Evolutionary conservation across 192 early-diverging fungal species (phyloP).

Genomic region (Coemansia sp.): DNA sequence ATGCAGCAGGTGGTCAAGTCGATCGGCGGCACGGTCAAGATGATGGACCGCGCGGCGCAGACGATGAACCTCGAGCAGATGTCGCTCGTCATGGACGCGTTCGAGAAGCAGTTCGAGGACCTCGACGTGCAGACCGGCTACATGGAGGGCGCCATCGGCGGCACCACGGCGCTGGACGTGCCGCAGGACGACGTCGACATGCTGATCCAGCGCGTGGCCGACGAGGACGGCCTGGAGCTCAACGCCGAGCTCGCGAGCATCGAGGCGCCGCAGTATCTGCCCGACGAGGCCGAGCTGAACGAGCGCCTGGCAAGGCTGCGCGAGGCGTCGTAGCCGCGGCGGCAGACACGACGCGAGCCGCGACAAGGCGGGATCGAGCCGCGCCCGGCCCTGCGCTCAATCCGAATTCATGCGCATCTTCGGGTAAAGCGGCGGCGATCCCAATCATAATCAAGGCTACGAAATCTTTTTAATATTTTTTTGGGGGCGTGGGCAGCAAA

Average conservation of each 20-base stretch:
- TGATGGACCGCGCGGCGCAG: conserved; percentile 92
- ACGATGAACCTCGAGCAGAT: conserved; percentile 98
- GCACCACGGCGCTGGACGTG: conserved; percentile 80
- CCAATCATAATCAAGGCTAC: neutral
- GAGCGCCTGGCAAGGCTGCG: conserved; percentile 64
- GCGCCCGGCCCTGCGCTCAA: neutral
- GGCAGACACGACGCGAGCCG: too few relatives aligned
- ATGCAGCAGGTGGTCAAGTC: conserved; percentile 83
- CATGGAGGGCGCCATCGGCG: conserved; percentile 92
- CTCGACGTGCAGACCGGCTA: conserved; percentile 95
- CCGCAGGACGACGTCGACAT: conserved; percentile 90
- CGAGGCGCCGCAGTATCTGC: conserved; percentile 55
- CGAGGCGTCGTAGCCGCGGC: conserved; percentile 42
- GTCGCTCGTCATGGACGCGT: conserved; percentile 97
- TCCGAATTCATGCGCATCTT: neutral
- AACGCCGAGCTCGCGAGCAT: conserved; percentile 53
- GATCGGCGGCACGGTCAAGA: conserved; percentile 86
- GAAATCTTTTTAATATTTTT: neutral
- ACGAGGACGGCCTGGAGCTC: conserved; percentile 91
- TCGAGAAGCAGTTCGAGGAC: conserved; percentile 95
- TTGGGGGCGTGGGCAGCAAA: neutral
- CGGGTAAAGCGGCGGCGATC: conserved; percentile 1
- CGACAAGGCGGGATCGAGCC: neutral
- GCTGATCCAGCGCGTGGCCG: conserved; percentile 95
- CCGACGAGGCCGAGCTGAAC: conserved; percentile 56